These are phyloP conservation scores for Neolentinus lepideus DNA, from an alignment of 1,284 basidiomycete genomes.

Conservation along the genomic window DNA sequence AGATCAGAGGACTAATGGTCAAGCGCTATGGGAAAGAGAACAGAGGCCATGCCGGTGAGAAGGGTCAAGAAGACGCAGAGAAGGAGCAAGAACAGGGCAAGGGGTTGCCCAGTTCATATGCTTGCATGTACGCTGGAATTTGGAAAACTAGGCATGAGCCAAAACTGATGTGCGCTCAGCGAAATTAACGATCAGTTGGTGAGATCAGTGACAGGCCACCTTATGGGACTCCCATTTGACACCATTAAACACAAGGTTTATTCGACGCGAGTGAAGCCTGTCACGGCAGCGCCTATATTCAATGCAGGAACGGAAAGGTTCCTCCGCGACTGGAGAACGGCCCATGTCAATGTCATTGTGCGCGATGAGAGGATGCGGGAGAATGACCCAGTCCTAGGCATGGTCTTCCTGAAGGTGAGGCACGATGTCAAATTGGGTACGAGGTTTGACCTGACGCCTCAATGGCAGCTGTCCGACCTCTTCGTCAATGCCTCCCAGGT, in stretches of 20 bases:
- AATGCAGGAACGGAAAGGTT: slow-evolving; percentile 61
- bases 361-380: slow-evolving; percentile 49
- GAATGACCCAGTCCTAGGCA: slow-evolving; percentile 61
- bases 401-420: slow-evolving; percentile 36
- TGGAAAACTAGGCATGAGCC: background rate
- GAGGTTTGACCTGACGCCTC: background rate
- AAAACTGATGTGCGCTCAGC: slow-evolving; percentile 26
- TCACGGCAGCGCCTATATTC: slow-evolving; percentile 59
- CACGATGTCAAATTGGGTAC: background rate
- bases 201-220: slow-evolving; percentile 6
- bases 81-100: slow-evolving; percentile 39
- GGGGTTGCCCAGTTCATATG: slow-evolving; percentile 49
- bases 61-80: slow-evolving; percentile 50
- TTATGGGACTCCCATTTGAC: slow-evolving; percentile 16
- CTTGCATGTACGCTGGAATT: slow-evolving; percentile 30
- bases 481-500: slow-evolving; percentile 37
- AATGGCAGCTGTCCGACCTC: slow-evolving; percentile 25
- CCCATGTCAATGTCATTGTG: slow-evolving; percentile 53
- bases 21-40: slow-evolving; percentile 17
- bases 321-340: slow-evolving; percentile 51
- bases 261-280: slow-evolving; percentile 34
- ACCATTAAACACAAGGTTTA: slow-evolving; percentile 10
- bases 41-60: slow-evolving; percentile 31
- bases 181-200: slow-evolving; percentile 50
- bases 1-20: slow-evolving; percentile 28